phyloP scores from a whole-genome alignment of 495 filamentous ascomycete species.

The Apodospora peruviana region DNA sequence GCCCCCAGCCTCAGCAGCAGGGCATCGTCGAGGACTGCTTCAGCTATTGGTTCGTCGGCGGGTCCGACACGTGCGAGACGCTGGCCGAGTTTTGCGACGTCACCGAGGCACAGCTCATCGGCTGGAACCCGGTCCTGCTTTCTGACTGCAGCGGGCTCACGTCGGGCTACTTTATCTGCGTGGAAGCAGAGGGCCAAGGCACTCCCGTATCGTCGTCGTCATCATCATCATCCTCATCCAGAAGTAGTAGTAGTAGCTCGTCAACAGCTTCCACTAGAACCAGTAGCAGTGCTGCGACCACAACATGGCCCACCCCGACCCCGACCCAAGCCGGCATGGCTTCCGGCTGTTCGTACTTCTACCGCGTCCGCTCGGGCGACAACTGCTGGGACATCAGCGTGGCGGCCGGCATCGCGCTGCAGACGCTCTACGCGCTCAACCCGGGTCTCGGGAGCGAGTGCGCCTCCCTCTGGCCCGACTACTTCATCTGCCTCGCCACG shows the following conservation, averaged over 20 bases:
- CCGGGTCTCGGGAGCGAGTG: not conserved
- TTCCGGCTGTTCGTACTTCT: not conserved
- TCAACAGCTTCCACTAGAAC: not conserved
- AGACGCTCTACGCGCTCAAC: not conserved
- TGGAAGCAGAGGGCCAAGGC: not conserved
- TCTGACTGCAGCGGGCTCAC: constrained; percentile 4
- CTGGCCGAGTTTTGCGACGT: constrained; percentile 22
- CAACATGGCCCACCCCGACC: not conserved
- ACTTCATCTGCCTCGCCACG: not conserved
- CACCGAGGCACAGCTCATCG: constrained; percentile 9
- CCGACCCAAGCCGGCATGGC: constrained; percentile 3
- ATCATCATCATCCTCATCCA: not conserved
- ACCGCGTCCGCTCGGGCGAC: constrained; percentile 5
- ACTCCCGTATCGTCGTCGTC: not conserved
- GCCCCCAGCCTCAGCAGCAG: not conserved
- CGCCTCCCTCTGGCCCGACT: not conserved
- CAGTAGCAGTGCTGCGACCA: not conserved
- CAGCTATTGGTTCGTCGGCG: not conserved
- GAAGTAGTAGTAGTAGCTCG: too few species aligned
- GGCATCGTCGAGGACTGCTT: not conserved
- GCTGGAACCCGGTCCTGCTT: constrained; percentile 15
- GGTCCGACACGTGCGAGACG: constrained; percentile 20
- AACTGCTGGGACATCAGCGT: constrained; percentile 9
- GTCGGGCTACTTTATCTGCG: not conserved
- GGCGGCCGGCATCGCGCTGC: not conserved